A percentile compares a stretch with the other conserved stretches of the same genome.
These are phyloP conservation scores for Lactuca sativa DNA, from an alignment of 129 eudicot genomes.

Conservation along the genomic window DNA sequence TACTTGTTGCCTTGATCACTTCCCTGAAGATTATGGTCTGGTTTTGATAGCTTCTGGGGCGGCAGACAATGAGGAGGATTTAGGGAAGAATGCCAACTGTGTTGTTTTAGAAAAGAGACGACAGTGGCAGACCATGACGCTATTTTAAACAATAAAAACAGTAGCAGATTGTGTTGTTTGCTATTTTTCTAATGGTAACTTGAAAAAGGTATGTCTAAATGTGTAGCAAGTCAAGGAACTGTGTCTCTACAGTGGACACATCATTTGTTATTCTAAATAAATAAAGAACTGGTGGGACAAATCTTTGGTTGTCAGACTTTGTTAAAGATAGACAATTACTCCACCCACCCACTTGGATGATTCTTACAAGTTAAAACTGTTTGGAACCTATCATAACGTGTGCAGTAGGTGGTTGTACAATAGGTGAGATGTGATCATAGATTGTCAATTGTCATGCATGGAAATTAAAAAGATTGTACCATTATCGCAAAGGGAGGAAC, in stretches of 20 bases:
- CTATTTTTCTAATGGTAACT: conserved; percentile 15
- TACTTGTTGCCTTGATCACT: conserved; percentile 8
- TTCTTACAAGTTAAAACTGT: conserved; percentile 37
- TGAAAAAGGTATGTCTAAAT: conserved; percentile 26
- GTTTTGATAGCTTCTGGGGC: conserved; percentile 41
- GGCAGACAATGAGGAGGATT: conserved; percentile 61
- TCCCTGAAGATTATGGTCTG: conserved; percentile 29
- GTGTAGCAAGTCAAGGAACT: conserved; percentile 44
- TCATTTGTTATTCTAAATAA: conserved; percentile 24
- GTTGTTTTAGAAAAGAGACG: conserved; percentile 61
- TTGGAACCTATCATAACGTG: conserved; percentile 11
- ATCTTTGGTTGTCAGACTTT: conserved; percentile 55
- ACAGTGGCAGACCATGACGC: conserved; percentile 75
- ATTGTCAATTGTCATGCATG: background rate
- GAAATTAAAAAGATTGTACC: conserved; percentile 11
- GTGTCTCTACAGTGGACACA: conserved; percentile 44
- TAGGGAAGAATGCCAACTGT: conserved; percentile 66
- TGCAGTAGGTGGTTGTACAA: conserved; percentile 25
- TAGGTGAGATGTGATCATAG: conserved; percentile 4
- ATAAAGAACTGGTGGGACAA: conserved; percentile 30
- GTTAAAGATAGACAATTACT: conserved; percentile 43
- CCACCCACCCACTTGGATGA: conserved; percentile 35
- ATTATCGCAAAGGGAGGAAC: conserved; percentile 1
- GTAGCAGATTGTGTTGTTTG: conserved; percentile 32
- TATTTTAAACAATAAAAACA: conserved; percentile 35